phyloP scores from a whole-genome alignment of 202 grass and related monocot genomes.

The Zizania palustris region DNA sequence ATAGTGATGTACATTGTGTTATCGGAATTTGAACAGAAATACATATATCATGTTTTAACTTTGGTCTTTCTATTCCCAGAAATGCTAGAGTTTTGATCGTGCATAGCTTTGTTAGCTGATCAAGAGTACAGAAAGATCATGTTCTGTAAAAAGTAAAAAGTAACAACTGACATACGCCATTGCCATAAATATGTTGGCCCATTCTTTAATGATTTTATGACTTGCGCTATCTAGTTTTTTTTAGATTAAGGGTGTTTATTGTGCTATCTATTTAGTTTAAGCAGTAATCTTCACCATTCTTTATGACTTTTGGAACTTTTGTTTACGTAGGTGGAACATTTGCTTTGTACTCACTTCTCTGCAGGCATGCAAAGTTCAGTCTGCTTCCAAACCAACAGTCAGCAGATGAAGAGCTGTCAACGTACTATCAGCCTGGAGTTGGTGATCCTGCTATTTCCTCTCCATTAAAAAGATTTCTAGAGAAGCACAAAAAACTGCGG shows the following conservation, averaged over 20 bases:
- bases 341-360: conserved; percentile 89
- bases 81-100: conserved; percentile 17
- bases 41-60: neutral
- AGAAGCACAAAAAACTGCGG: conserved; percentile 66
- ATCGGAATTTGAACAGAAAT: neutral
- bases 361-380: conserved; percentile 79
- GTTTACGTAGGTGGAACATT: conserved; percentile 60
- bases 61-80: neutral
- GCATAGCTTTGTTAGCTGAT: neutral
- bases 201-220: conserved; percentile 1
- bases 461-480: conserved; percentile 72
- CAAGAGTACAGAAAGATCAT: neutral
- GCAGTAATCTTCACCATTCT: neutral
- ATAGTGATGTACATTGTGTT: neutral
- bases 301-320: conserved; percentile 24
- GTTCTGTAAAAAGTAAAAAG: neutral
- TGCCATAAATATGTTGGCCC: neutral
- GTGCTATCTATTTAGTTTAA: conserved; percentile 18
- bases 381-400: conserved; percentile 84
- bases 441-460: conserved; percentile 40
- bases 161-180: conserved; percentile 1
- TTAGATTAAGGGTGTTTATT: conserved; percentile 25
- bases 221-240: neutral
- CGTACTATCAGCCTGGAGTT: conserved; percentile 59
- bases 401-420: conserved; percentile 77